Conservation (phyloP, 441 rosid species). For the Erysimum pusillum region DNA sequence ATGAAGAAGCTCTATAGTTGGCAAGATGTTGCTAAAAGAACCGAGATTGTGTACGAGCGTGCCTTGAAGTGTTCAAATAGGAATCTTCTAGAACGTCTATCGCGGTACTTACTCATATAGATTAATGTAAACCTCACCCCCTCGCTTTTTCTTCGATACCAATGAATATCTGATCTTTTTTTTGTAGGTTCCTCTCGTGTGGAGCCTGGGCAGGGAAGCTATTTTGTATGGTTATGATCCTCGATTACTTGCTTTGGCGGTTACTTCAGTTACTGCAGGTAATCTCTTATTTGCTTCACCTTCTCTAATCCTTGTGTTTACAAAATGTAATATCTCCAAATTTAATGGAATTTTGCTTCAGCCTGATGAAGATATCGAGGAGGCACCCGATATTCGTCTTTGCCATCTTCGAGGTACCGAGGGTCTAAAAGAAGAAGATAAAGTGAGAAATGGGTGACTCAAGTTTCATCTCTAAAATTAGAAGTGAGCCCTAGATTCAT, state of each 20-base stretch:
- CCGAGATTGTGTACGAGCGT: conserved; percentile 87
- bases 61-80: conserved; percentile 80
- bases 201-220: conserved; percentile 98
- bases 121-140: not conserved
- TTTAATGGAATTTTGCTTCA: conserved; percentile 37
- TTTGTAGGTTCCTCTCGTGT: conserved; percentile 73
- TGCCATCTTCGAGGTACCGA: conserved; percentile 12
- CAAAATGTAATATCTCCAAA: not conserved
- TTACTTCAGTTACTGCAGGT: conserved; percentile 78
- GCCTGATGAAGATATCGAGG: conserved; percentile 84
- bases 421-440: not conserved
- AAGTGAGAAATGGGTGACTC: not conserved
- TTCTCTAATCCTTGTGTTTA: not conserved
- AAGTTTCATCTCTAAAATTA: not conserved
- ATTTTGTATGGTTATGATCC: conserved; percentile 91
- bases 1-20: conserved; percentile 92
- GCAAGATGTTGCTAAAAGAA: conserved; percentile 97
- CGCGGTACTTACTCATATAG: conserved; percentile 59
- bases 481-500: not conserved
- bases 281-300: not conserved
- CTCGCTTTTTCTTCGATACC: not conserved
- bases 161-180: conserved; percentile 27
- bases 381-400: conserved; percentile 62
- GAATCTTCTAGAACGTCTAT: conserved; percentile 66
- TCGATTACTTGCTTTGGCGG: conserved; percentile 81